Conservation (phyloP, 257 asterid genomes). For the Voacanga thouarsii region DNA sequence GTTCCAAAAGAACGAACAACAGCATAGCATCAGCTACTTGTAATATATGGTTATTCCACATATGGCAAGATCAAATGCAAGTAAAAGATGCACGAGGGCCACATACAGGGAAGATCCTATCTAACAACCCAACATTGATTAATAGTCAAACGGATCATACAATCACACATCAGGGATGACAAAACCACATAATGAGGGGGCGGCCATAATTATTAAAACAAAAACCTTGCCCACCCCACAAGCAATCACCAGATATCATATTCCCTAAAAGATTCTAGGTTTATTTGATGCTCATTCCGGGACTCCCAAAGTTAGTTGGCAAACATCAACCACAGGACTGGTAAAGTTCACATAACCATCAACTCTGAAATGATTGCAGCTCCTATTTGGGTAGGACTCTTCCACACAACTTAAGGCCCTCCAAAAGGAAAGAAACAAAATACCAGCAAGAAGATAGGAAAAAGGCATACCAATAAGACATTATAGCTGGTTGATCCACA, state of each 20-base stretch:
- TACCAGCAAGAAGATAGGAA: neutral
- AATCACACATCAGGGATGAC: neutral
- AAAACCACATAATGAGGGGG: neutral
- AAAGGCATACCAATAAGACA: constrained; percentile 78
- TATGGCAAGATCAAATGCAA: neutral
- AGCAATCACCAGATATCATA: neutral
- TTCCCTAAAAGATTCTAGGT: neutral
- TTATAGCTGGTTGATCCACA: constrained; percentile 91
- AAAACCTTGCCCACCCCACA: neutral
- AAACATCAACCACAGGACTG: too few species aligned
- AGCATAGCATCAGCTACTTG: neutral
- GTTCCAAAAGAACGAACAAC: constrained; percentile 9
- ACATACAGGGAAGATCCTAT: neutral
- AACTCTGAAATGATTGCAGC: neutral
- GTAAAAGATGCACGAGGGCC: neutral
- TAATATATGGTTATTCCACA: neutral
- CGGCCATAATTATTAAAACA: neutral
- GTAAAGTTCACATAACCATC: neutral
- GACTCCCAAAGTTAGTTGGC: neutral
- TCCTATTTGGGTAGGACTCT: neutral
- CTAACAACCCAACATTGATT: neutral
- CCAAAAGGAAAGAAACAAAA: constrained; percentile 6
- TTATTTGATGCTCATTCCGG: neutral
- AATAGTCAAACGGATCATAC: neutral
- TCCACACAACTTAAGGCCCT: neutral